These are phyloP conservation scores for Rehmannia glutinosa DNA, from an alignment of 257 asterid species.

Conservation along the genomic window DNA sequence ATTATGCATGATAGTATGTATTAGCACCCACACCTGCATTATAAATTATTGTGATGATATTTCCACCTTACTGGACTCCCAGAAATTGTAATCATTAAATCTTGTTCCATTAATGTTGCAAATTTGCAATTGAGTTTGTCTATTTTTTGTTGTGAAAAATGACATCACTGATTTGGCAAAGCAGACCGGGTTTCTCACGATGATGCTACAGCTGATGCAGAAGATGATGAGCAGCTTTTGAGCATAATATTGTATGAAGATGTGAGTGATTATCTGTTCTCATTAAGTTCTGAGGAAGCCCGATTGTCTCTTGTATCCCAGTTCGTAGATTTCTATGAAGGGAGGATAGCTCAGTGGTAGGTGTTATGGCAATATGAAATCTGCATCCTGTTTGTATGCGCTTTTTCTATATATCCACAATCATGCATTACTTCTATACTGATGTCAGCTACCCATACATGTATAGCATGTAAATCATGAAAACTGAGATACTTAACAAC, in stretches of 20 bases:
- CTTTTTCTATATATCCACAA: slow-evolving; percentile 5
- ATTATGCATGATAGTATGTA: background rate
- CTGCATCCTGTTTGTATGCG: slow-evolving; percentile 11
- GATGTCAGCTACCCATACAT: background rate
- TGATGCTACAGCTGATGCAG: slow-evolving; percentile 41
- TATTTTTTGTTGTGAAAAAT: slow-evolving; percentile 12
- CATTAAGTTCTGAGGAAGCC: slow-evolving; percentile 74
- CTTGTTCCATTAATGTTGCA: no score
- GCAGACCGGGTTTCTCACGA: slow-evolving; percentile 38
- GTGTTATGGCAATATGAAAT: slow-evolving; percentile 28
- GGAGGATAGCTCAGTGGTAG: slow-evolving; percentile 88
- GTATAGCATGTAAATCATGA: background rate
- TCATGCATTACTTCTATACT: background rate
- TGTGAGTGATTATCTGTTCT: slow-evolving; percentile 80
- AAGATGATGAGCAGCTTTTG: slow-evolving; percentile 77
- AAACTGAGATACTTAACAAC: background rate
- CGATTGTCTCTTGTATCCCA: slow-evolving; percentile 69
- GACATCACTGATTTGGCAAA: slow-evolving; percentile 22
- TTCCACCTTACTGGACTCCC: background rate
- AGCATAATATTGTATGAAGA: slow-evolving; percentile 78
- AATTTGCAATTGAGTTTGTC: background rate
- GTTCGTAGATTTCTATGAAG: slow-evolving; percentile 85
- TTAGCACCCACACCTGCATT: background rate
- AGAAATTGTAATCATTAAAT: no score
- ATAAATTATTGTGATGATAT: background rate